A percentile compares a stretch with the other conserved stretches of the same genome.
Conservation (phyloP, 2,329 filamentous ascomycete species). For the Ceratocystiopsis sp. region DNA sequence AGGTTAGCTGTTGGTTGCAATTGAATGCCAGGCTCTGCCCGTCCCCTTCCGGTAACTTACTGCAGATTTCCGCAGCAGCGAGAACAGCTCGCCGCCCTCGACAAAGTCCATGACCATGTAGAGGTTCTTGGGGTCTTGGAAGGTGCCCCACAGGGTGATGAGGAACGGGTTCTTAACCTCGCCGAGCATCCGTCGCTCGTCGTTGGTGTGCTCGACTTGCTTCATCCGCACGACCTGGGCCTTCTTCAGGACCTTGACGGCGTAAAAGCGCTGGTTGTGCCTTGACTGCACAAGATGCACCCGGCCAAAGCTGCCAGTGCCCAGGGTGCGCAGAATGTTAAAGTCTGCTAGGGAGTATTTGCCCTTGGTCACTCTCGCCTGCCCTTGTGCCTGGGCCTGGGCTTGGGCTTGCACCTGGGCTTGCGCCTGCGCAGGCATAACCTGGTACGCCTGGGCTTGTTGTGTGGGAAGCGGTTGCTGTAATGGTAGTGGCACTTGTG, state of each 20-base stretch:
- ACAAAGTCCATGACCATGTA: conserved; percentile 99
- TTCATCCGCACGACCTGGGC: conserved; percentile 99
- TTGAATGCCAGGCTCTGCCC: no score
- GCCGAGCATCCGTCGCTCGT: conserved; percentile 88
- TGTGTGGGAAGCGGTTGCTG: no score
- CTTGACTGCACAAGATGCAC: conserved; percentile 95
- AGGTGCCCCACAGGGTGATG: conserved; percentile 95
- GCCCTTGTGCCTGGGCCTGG: not conserved
- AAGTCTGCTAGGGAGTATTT: conserved; percentile 95
- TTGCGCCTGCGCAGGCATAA: conserved; percentile 3
- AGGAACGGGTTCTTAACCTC: conserved; percentile 96
- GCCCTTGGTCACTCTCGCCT: conserved; percentile 67
- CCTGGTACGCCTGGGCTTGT: conserved; percentile 13
- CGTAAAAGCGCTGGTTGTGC: conserved; percentile 96
- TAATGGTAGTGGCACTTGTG: no score
- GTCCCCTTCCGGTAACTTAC: conserved; percentile 24
- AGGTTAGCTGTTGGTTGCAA: not conserved
- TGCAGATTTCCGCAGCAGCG: conserved; percentile 84
- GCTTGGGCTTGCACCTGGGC: not conserved
- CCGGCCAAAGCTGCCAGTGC: conserved; percentile 90
- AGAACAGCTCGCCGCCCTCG: conserved; percentile 94
- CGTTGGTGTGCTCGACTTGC: conserved; percentile 98
- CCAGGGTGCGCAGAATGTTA: conserved; percentile 73
- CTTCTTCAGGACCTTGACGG: conserved; percentile 97
- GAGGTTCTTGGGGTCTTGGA: conserved; percentile 84